Conservation (phyloP, 768 basidiomycete species). For the Tulasnella sp. region DNA sequence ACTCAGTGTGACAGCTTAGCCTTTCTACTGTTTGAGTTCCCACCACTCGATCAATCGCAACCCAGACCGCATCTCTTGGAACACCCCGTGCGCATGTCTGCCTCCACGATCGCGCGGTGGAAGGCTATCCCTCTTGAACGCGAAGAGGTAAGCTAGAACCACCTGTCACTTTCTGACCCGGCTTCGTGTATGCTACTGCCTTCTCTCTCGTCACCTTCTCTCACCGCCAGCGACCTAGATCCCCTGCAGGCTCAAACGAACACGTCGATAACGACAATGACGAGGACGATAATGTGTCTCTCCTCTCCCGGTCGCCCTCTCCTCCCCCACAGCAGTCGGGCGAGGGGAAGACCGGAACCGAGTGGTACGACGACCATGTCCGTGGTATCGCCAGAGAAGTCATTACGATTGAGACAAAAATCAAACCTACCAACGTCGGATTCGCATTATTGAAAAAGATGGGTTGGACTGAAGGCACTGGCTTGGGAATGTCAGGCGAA, state of each 20-base stretch:
- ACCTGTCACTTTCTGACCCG: slow-evolving; percentile 33
- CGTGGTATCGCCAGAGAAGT: slow-evolving; percentile 42
- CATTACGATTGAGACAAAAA: slow-evolving; percentile 70
- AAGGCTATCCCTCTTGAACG: slow-evolving; percentile 49
- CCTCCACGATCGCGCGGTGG: slow-evolving; percentile 53
- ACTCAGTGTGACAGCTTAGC: no score
- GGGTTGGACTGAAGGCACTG: slow-evolving; percentile 71
- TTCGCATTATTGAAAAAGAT: slow-evolving; percentile 69
- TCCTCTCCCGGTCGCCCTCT: slow-evolving; percentile 69
- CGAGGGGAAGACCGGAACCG: slow-evolving; percentile 37
- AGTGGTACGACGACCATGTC: slow-evolving; percentile 57
- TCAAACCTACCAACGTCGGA: slow-evolving; percentile 67
- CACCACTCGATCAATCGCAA: no score
- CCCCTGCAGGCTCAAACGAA: slow-evolving; percentile 23
- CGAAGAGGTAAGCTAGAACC: slow-evolving; percentile 47
- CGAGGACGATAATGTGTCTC: slow-evolving; percentile 54
- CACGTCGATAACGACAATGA: slow-evolving; percentile 36
- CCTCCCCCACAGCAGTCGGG: slow-evolving; percentile 35
- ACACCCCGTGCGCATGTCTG: no score
- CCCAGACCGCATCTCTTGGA: no score
- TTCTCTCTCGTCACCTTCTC: slow-evolving; percentile 29
- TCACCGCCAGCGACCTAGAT: slow-evolving; percentile 50
- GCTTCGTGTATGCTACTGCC: slow-evolving; percentile 28
- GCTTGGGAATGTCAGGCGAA: slow-evolving; percentile 61
- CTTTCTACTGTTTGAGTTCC: no score